A percentile compares a stretch with the other conserved stretches of the same genome.
These are phyloP conservation scores for Elaeis oleifera DNA, from an alignment of 202 grass and related monocot species.

Conservation along the genomic window DNA sequence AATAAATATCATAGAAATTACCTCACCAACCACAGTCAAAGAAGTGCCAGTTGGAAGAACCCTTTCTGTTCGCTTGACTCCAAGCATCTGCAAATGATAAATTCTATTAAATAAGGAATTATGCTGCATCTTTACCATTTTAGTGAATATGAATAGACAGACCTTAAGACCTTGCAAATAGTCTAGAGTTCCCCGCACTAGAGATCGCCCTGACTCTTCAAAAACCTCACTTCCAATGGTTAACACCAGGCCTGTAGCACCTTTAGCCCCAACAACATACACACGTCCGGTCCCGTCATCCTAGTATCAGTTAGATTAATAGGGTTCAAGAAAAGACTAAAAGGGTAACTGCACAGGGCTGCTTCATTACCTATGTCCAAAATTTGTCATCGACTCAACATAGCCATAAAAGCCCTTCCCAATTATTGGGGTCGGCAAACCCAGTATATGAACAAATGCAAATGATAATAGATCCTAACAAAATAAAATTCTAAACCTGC, in stretches of 20 bases:
- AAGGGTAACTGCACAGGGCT: too few species aligned
- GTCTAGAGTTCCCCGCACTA: constrained; percentile 91
- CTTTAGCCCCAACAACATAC: constrained; percentile 63
- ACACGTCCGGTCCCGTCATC: constrained; percentile 85
- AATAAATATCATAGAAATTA: constrained; percentile 22
- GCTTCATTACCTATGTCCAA: too few species aligned
- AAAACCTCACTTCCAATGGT: constrained; percentile 94
- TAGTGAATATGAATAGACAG: constrained; percentile 14
- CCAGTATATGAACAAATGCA: too few species aligned
- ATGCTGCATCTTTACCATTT: background rate
- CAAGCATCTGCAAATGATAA: constrained; percentile 63
- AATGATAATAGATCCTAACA: too few species aligned
- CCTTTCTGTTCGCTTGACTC: constrained; percentile 79
- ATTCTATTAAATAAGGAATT: constrained; percentile 9
- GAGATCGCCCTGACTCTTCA: constrained; percentile 85
- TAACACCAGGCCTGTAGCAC: constrained; percentile 74
- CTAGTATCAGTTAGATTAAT: constrained; percentile 28
- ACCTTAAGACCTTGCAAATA: constrained; percentile 98
- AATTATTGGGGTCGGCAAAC: too few species aligned
- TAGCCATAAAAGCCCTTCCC: too few species aligned
- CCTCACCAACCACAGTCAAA: constrained; percentile 96
- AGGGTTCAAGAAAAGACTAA: background rate
- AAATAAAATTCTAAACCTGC: too few species aligned
- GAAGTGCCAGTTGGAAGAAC: constrained; percentile 89
- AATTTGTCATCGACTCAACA: too few species aligned